Evolutionary conservation across 2,329 filamentous ascomycete species (phyloP).

Genomic region (Tolypocladium capitatum): DNA sequence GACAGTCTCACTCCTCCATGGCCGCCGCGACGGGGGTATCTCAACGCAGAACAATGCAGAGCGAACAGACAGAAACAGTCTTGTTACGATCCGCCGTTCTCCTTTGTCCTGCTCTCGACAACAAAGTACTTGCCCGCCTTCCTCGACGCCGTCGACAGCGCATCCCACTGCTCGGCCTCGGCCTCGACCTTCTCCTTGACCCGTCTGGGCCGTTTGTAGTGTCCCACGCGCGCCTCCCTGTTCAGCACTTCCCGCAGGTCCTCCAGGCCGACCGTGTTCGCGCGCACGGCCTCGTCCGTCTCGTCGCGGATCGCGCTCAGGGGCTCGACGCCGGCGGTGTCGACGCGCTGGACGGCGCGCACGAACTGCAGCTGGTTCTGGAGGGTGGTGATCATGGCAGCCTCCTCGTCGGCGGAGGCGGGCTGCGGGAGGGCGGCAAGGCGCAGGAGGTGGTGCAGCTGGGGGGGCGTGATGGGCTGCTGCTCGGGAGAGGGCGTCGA

Average conservation of each 20-base stretch:
- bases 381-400: slow-evolving; percentile 59
- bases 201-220: slow-evolving; percentile 31
- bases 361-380: slow-evolving; percentile 82
- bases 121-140: slow-evolving; percentile 65
- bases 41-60: slow-evolving; percentile 1
- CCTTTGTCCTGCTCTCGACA: slow-evolving; percentile 43
- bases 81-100: slow-evolving; percentile 1
- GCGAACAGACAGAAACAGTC: background rate
- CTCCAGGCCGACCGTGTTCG: slow-evolving; percentile 45
- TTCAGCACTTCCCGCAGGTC: slow-evolving; percentile 42
- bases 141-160: slow-evolving; percentile 49
- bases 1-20: background rate
- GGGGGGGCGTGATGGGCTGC: slow-evolving; percentile 42
- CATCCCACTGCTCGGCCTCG: slow-evolving; percentile 55
- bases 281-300: slow-evolving; percentile 46
- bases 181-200: slow-evolving; percentile 22
- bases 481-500: slow-evolving; percentile 3
- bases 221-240: slow-evolving; percentile 48
- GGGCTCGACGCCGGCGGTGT: slow-evolving; percentile 60
- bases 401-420: slow-evolving; percentile 45
- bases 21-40: background rate
- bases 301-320: slow-evolving; percentile 74
- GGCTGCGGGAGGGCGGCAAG: slow-evolving; percentile 79
- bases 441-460: slow-evolving; percentile 73
- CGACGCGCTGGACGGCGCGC: slow-evolving; percentile 66